Evolutionary conservation across 2,329 filamentous ascomycete species (phyloP).

Genomic region (Sporothrix protearum): DNA sequence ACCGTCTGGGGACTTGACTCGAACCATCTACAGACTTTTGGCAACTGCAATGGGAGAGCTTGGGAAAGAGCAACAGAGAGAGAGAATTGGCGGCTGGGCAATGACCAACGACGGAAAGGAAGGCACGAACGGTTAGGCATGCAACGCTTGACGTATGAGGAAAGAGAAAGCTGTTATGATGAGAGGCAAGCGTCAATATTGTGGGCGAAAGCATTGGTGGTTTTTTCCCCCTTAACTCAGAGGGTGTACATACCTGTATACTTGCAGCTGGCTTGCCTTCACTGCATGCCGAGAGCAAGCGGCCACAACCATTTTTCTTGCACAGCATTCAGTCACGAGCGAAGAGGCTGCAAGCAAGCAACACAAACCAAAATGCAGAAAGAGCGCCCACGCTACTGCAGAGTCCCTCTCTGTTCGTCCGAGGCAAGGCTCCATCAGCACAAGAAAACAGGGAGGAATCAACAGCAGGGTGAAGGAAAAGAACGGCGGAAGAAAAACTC

Average conservation of each 20-base stretch:
- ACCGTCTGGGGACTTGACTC: neutral
- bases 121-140: neutral
- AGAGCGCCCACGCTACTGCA: slow-evolving; percentile 6
- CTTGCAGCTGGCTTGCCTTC: neutral
- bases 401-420: slow-evolving; percentile 8
- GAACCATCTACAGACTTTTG: neutral
- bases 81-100: neutral
- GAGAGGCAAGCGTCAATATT: neutral
- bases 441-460: neutral
- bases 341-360: neutral
- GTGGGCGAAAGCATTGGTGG: neutral
- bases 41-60: neutral
- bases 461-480: neutral
- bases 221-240: too few species aligned
- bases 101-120: neutral
- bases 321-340: neutral
- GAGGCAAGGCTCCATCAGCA: slow-evolving; percentile 2
- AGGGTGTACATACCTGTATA: too few species aligned
- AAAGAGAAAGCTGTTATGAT: neutral
- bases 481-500: slow-evolving; percentile 11
- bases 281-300: neutral
- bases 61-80: neutral
- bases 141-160: neutral
- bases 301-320: neutral
- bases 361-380: neutral